Conservation (phyloP, 2,329 filamentous ascomycete species). For the Pseudogymnoascus sp. region DNA sequence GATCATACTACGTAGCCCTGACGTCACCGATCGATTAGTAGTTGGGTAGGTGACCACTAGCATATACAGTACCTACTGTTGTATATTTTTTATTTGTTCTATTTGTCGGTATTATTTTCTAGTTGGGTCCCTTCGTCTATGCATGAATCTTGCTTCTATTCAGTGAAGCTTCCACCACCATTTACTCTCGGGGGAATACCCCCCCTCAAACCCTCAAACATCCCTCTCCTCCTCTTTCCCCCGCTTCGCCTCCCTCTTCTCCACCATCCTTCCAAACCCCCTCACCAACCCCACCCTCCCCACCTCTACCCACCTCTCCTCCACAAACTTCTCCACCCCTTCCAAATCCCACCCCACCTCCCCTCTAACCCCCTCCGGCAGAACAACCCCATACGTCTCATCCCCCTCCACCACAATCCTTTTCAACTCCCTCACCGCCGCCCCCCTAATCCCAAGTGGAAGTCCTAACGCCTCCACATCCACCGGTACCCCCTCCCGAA, state of each 20-base stretch:
- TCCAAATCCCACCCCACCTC: slow-evolving; percentile 35
- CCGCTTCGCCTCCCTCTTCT: slow-evolving; percentile 82
- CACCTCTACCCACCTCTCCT: slow-evolving; percentile 32
- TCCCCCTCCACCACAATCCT: slow-evolving; percentile 42
- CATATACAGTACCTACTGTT: too few species aligned
- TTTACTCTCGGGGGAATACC: slow-evolving; percentile 37
- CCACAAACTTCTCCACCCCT: slow-evolving; percentile 36
- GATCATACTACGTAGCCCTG: too few species aligned
- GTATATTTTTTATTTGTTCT: too few species aligned
- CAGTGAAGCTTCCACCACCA: not conserved
- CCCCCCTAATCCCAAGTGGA: slow-evolving; percentile 15
- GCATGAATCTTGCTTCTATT: not conserved
- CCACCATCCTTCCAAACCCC: slow-evolving; percentile 68
- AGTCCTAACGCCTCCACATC: slow-evolving; percentile 14
- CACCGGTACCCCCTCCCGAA: slow-evolving; percentile 37
- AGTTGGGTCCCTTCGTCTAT: too few species aligned
- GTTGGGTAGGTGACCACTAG: too few species aligned
- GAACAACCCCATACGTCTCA: slow-evolving; percentile 30
- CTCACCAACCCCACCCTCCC: slow-evolving; percentile 56
- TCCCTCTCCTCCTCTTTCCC: slow-evolving; percentile 50
- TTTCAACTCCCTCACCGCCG: slow-evolving; percentile 37
- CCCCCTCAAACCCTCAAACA: slow-evolving; percentile 49
- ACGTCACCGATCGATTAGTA: too few species aligned
- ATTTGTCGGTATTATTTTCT: too few species aligned
- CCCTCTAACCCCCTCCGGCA: slow-evolving; percentile 25